Evolutionary conservation across 768 basidiomycete genomes (phyloP), one percentile per base, ranked within the genome.

Genomic region (Agaricus subrufescens): DNA sequence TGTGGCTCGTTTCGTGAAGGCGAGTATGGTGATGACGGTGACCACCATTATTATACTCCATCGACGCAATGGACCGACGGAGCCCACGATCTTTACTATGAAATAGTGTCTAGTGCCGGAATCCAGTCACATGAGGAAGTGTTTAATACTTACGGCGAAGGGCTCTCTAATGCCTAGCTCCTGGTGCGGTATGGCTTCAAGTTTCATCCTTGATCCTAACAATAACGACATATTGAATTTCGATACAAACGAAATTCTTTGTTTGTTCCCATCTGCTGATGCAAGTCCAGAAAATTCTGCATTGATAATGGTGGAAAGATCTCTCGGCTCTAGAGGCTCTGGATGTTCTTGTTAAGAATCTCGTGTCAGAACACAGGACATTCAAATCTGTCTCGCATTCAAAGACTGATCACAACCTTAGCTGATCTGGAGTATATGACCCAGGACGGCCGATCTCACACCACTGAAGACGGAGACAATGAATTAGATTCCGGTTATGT

Each of bases 141-240:
- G 25, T 91, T 83, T 75, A 93, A 93, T 67, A 87, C 87, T 0
- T 93, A 92, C 64, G 84, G 85, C n/a, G 80, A 80, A 62, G 69
- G 72, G 3, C 71, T 91, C 38, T 72, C 74, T 15, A 91, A 91
- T 63, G 81, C 87, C 1, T 71, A 83, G 62, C 76, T 92, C 12
- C 72, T 91, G 50, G 74, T 72, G 14, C 82, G 79, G 58, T 91
- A 91, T 66, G 90, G 90, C 0, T 92, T 92, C 19, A 19, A 19
- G 19, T 19, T 19, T 19, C 64, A 66, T 75, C 27, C 75, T 91
- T n/a, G 85, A 90, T 46, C 82, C 75, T 25, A 91, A 91, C 66
- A 86, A 85, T 46, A 74, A 81, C 58, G 88, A 91, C 62, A 64
- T 71, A n/a, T 62, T 87, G 25, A 71, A 66, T 5, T 81, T 78